Evolutionary conservation across 2,329 filamentous ascomycete species (phyloP).

Genomic region (Colletotrichum melonis): DNA sequence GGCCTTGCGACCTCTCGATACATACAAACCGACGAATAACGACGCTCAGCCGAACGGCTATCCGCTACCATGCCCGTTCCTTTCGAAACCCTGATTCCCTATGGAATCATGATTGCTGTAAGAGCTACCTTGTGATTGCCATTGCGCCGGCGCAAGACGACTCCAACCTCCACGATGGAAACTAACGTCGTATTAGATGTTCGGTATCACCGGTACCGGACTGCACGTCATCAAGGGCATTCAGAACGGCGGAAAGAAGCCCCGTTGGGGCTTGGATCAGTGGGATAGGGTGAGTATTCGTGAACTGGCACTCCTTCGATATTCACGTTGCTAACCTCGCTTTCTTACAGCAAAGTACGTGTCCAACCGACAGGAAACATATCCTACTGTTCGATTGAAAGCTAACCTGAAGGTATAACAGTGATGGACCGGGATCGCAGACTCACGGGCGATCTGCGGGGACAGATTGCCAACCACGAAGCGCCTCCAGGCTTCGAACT

Average conservation of each 20-base stretch:
- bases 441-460: conserved; percentile 68
- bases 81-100: conserved; percentile 73
- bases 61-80: conserved; percentile 67
- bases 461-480: conserved; percentile 65
- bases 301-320: neutral
- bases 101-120: conserved; percentile 73
- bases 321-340: conserved; percentile 44
- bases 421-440: conserved; percentile 75
- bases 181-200: conserved; percentile 64
- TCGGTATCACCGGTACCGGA: conserved; percentile 69
- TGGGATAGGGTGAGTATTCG: conserved; percentile 68
- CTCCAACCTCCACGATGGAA: conserved; percentile 14
- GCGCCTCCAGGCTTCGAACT: conserved; percentile 71
- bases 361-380: neutral
- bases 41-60: conserved; percentile 32
- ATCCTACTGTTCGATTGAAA: neutral
- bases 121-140: conserved; percentile 41
- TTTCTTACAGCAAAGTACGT: conserved; percentile 64
- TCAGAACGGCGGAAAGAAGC: conserved; percentile 71
- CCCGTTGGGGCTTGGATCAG: conserved; percentile 69
- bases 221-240: conserved; percentile 66
- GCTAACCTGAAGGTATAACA: conserved; percentile 43
- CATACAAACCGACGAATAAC: conserved; percentile 26
- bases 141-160: neutral
- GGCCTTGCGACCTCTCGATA: neutral